Percentiles rank a stretch among this genome's conserved stretches.
Conservation (phyloP, 441 rosid species). For the Brassica hybrid region DNA sequence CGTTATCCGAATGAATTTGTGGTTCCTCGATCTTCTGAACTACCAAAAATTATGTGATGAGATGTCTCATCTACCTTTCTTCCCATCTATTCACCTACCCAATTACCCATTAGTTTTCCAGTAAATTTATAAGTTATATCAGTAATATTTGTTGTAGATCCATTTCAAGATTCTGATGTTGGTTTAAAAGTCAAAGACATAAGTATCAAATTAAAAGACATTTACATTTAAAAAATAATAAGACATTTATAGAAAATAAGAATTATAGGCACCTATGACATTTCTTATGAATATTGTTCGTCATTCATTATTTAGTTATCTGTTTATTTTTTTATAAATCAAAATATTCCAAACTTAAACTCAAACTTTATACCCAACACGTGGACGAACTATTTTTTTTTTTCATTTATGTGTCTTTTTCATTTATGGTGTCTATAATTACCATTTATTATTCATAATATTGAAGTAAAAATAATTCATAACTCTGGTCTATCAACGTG, state of each 20-base stretch:
- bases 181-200: neutral
- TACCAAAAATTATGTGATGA: conserved; percentile 31
- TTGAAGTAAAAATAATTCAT: neutral
- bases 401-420: neutral
- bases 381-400: neutral
- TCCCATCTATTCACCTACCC: conserved; percentile 38
- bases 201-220: neutral
- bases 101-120: neutral
- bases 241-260: neutral
- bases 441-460: neutral
- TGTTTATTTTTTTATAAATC: no score
- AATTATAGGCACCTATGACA: neutral
- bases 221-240: neutral
- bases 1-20: conserved; percentile 30
- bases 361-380: neutral
- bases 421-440: neutral
- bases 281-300: neutral
- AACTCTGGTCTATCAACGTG: neutral
- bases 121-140: neutral
- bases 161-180: neutral
- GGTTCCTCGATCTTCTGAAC: conserved; percentile 35
- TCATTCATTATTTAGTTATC: neutral
- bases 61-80: conserved; percentile 31
- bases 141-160: conserved; percentile 17
- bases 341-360: neutral